Base-by-base conservation (phyloP, 108 stramenopile species). In the Discostella stelligeroides region DNA sequence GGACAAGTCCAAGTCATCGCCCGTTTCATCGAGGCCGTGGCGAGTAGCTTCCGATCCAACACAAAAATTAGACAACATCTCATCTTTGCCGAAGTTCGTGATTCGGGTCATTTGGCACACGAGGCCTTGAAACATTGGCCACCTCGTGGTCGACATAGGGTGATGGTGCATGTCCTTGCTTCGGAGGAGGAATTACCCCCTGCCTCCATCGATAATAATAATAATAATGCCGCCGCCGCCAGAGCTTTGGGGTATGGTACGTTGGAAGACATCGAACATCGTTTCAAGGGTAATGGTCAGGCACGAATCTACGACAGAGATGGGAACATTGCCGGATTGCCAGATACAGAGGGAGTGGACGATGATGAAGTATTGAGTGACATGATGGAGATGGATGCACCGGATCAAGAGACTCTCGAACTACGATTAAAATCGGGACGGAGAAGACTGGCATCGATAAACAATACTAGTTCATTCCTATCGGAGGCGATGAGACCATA, bases 51-150 rank as follows among this genome's bases (percentile, higher is more conserved):
- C 56, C 76, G 84, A 8, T 30, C 63, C 42, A 85, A 85, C 37
- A 73, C 73, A 5, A 53, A 23, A 48, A 56, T 81, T 29, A 54
- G 77, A 25, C 84, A 85, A 50, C 84, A 85, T 56, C 30, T 85
- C 14, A 72, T 81, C 7, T 85, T 85, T 45, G 60, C 81, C 38
- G 81, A 79, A 45, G 63, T 65, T 0, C 55, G 84, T 41, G 84
- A 85, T 46, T 66, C 72, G 12, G 84, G 84, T n/a, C 84, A 85
- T 75, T 75, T 85, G 64, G 84, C 84, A 15, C 29, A 75, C 14
- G 77, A 76, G 38, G 81, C 84, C 28, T 41, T 73, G 34, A 74
- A 73, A 21, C 81, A 85, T 67, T 85, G 84, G 84, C 84, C 84
- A 17, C 81, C 81, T 0, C 61, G 84, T 27, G 84, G 84, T 1